Evolutionary conservation across 306 rosid genomes (phyloP), one percentile per base, ranked within the genome.

Genomic region (Dalbergia cochinchinensis): DNA sequence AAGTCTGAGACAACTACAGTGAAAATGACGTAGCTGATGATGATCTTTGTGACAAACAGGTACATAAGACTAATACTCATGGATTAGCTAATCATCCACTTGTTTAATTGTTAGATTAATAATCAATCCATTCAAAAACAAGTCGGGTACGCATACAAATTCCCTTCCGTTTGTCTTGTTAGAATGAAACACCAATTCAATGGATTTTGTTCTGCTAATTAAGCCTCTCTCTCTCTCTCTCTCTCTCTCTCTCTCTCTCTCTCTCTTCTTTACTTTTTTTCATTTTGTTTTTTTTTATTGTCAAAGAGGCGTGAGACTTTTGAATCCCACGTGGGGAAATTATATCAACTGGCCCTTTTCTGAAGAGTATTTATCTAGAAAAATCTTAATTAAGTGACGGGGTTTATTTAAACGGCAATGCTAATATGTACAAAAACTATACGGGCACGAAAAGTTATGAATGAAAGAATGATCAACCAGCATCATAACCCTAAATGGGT

Each of bases 111-210:
- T 42, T 22, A 8, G 6, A 31, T 19, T 12, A 45, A 22, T 45
- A 14, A 18, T 4, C 8, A 44, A 39, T 73, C 6, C 60, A 60
- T 44, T 0, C 1, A 26, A 26, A 26, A 26, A 26, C 31, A 26
- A 26, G 31, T n/a, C 48, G 11, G 61, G 12, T 39, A 19, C 13
- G 8, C 22, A 54, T 16, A 0, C 67, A 20, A 12, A 42, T 4
- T 3, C 0, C 2, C 22, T 37, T 4, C 0, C 2, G 6, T n/a
- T 16, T 76, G 80, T 35, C 72, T 64, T 50, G 64, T 18, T 64
- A 64, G 80, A 76, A 63, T 50, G 72, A 62, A 76, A 51, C 72
- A 48, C 80, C 22, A 76, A 61, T 73, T 73, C 65, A 37, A 2
- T 39, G 13, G 37, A 18, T 39, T 55, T 39, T 37, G 4, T 58